Conservation (phyloP, 2,329 filamentous ascomycete genomes). For the Botrytis fabae region DNA sequence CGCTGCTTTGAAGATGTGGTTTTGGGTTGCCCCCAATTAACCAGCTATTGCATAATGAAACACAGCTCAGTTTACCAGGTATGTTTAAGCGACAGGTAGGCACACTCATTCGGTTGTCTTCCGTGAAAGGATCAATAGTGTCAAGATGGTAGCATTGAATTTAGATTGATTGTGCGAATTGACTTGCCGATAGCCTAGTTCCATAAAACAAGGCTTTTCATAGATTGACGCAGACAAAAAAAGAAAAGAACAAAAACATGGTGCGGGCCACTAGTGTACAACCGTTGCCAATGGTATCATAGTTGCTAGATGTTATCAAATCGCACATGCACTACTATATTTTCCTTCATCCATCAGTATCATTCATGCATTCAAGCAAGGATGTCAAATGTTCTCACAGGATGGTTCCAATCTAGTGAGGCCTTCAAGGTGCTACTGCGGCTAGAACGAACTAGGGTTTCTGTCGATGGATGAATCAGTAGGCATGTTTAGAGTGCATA, state of each 20-base stretch:
- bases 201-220: not conserved
- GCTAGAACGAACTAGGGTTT: not conserved
- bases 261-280: conserved; percentile 3
- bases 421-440: conserved; percentile 2
- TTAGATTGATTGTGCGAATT: not conserved
- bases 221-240: not conserved
- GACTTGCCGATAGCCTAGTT: not conserved
- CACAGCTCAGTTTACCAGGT: conserved; percentile 12
- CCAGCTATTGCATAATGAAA: not conserved
- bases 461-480: conserved; percentile 15
- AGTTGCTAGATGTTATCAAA: conserved; percentile 16
- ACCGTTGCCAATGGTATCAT: conserved; percentile 18
- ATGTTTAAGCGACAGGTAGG: conserved; percentile 17
- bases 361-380: conserved; percentile 17
- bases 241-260: not conserved
- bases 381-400: not conserved
- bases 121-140: conserved; percentile 2
- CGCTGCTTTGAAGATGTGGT: conserved; percentile 11
- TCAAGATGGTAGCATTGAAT: conserved; percentile 6
- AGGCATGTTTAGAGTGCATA: not conserved
- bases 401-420: not conserved
- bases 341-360: not conserved
- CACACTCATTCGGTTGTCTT: conserved; percentile 9
- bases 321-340: conserved; percentile 10
- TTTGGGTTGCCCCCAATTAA: not conserved